Evolutionary conservation across 1,284 basidiomycete genomes (phyloP).

Genomic region (Sporisorium reilianum): DNA sequence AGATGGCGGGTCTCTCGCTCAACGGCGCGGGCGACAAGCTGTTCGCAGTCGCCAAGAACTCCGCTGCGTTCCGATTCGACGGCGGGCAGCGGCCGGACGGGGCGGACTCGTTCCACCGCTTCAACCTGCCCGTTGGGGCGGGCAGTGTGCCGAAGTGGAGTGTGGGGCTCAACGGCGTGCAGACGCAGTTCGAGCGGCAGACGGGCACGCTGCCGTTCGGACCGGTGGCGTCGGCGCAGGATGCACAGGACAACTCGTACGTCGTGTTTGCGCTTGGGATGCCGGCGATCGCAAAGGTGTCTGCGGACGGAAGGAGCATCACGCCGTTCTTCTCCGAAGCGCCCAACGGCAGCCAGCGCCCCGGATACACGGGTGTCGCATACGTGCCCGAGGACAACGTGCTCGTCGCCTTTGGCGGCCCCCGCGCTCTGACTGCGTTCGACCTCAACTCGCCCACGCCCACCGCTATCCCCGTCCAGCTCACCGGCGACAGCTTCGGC

Average conservation of each 20-base stretch:
- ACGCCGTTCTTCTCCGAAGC: conserved; percentile 52
- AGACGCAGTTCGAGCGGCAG: conserved; percentile 48
- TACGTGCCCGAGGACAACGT: conserved; percentile 56
- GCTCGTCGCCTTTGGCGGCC: conserved; percentile 64
- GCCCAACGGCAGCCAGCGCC: conserved; percentile 59
- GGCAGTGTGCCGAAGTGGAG: conserved; percentile 54
- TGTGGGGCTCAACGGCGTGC: conserved; percentile 54
- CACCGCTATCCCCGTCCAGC: conserved; percentile 43
- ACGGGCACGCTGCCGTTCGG: conserved; percentile 62
- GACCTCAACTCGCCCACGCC: conserved; percentile 41
- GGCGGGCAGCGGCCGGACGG: conserved; percentile 50
- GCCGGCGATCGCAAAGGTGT: conserved; percentile 65
- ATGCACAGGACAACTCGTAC: conserved; percentile 64
- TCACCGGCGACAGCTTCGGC: conserved; percentile 56
- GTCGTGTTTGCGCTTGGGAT: conserved; percentile 65
- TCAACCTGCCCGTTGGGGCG: conserved; percentile 56
- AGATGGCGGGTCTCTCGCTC: conserved; percentile 64
- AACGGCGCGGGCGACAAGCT: conserved; percentile 54
- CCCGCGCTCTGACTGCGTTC: conserved; percentile 61
- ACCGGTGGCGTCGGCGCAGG: conserved; percentile 63
- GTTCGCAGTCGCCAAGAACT: conserved; percentile 64
- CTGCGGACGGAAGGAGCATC: conserved; percentile 50
- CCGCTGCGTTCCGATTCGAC: conserved; percentile 60
- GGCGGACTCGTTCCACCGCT: conserved; percentile 62
- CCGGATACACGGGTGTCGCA: conserved; percentile 64